phyloP scores from a whole-genome alignment of 2,329 filamentous ascomycete species.

The Xylaria sp. region DNA sequence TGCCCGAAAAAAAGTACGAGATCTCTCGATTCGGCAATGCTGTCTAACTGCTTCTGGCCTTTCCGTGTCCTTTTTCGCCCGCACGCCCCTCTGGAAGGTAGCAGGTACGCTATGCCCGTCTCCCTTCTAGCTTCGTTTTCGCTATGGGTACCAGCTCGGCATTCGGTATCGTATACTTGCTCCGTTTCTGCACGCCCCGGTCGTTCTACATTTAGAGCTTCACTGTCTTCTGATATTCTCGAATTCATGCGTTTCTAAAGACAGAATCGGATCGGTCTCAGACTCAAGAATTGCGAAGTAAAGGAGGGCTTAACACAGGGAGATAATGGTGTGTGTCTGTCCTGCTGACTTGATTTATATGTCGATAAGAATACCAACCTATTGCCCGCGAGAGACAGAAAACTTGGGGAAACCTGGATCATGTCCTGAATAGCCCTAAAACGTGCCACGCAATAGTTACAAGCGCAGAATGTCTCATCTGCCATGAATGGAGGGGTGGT shows the following conservation, averaged over 20 bases:
- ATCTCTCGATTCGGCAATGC: not conserved
- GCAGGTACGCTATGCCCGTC: not conserved
- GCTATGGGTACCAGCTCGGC: too few relatives aligned
- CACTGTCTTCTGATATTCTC: too few relatives aligned
- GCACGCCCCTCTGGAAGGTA: not conserved
- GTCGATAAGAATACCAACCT: conserved; percentile 14
- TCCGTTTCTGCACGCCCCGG: too few relatives aligned
- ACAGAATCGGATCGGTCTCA: not conserved
- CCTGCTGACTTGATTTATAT: not conserved
- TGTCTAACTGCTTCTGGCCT: not conserved
- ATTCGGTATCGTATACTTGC: too few relatives aligned
- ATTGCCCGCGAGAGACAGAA: not conserved
- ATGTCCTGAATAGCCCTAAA: conserved; percentile 11
- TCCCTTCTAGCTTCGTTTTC: too few relatives aligned
- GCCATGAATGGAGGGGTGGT: conserved; percentile 1
- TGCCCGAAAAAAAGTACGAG: not conserved
- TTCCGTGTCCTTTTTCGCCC: not conserved
- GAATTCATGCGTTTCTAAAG: too few relatives aligned
- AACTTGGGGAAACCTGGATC: conserved; percentile 4
- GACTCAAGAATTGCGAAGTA: not conserved
- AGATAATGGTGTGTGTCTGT: not conserved
- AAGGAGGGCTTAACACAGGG: not conserved
- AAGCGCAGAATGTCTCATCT: conserved; percentile 4
- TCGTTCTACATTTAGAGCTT: too few relatives aligned
- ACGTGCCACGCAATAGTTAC: conserved; percentile 5